Evolutionary conservation across 2,329 filamentous ascomycete species (phyloP), one percentile per base, ranked within the genome.

Genomic region (Teratosphaeria viscida): DNA sequence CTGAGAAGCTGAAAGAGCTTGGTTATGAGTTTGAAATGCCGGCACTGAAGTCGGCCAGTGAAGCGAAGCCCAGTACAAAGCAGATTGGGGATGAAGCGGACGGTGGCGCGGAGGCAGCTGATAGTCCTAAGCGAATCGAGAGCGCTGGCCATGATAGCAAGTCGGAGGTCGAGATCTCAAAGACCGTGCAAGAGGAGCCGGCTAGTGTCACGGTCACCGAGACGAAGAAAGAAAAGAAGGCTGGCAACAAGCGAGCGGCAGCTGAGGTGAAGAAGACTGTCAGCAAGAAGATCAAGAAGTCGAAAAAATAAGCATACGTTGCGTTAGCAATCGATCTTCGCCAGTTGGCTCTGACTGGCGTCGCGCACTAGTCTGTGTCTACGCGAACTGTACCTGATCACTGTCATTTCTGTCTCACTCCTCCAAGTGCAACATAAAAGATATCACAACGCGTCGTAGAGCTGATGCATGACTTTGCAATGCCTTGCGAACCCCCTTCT

Each of bases 1-100:
- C 83, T 1, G 83, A 87, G 71, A 88, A 89, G 77, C 77, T 96
- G 65, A 86, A 89, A 80, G 85, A 81, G 52, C 75, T 95, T 61
- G 92, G 88, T 10, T 97, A 99, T 74, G 86, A 94, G 62, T 92
- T 90, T 69, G 83, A 89, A 57, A 82, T 84, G 26, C 90, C 90
- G 0, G 77, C 80, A 65, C 76, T 96, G 65, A 95, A 89, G 79
- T 74, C 75, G 37, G 81, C 85, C 6, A 79, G 82, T 27, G 76
- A 77, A 54, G 78, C 85, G 55, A 75, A 78, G 23, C 73, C 78
- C 59, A 77, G 69, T 60, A 62, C 66, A n/a, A 64, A 62, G 66
- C 67, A 70, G 26, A 63, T 74, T 43, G 73, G 75, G 35, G 62
- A 70, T 29, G 55, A 16, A 3, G 57, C 39, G 1, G 54, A 59